Evolutionary conservation across 805 yeast species (phyloP).

Genomic region (Cyberlindnera xylosilytica): DNA sequence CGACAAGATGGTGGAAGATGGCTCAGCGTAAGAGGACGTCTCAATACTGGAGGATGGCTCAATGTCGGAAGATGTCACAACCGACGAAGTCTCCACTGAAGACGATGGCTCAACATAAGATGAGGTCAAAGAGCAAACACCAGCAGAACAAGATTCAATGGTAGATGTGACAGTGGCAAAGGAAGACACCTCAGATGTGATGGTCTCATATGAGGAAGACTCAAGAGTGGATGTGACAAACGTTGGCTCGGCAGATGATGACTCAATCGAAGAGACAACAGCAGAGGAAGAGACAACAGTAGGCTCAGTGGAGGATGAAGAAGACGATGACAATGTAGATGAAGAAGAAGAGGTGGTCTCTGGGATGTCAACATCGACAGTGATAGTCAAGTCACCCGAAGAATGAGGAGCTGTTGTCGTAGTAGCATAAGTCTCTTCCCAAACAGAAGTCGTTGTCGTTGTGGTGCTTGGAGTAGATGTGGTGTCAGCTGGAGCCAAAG

Average conservation of each 20-base stretch:
- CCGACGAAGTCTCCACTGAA: neutral
- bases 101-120: neutral
- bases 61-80: neutral
- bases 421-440: neutral
- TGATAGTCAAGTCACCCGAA: slow-evolving; percentile 10
- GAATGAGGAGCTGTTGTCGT: slow-evolving; percentile 8
- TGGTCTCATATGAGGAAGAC: neutral
- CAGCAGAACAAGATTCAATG: no score
- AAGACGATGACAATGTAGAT: neutral
- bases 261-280: neutral
- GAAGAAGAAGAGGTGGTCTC: no score
- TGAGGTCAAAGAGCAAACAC: no score
- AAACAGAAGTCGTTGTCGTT: neutral
- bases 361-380: slow-evolving; percentile 15
- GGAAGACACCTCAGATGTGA: no score
- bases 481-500: neutral
- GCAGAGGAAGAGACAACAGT: neutral
- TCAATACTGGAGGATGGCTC: neutral
- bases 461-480: no score
- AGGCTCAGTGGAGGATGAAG: neutral
- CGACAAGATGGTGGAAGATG: neutral
- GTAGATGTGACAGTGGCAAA: no score
- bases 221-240: neutral
- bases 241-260: neutral
- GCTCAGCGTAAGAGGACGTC: slow-evolving; percentile 1